phyloP scores from a whole-genome alignment of 2,329 filamentous ascomycete genomes.

The Eutypella sp. region DNA sequence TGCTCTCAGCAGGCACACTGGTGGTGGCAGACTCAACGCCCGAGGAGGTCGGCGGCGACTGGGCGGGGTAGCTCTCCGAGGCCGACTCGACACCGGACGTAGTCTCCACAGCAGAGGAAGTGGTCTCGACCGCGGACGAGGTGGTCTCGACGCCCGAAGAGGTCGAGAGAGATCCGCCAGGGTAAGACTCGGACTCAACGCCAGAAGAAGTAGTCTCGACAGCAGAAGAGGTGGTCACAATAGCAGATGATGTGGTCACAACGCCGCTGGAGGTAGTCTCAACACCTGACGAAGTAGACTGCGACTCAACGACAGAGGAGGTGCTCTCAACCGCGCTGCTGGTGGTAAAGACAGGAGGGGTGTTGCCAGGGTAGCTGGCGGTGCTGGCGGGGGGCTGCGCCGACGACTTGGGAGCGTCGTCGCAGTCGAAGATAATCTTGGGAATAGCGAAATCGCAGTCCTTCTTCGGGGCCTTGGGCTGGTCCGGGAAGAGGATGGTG shows the following conservation, averaged over 20 bases:
- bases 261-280: constrained; percentile 9
- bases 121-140: constrained; percentile 4
- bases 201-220: constrained; percentile 5
- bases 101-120: constrained; percentile 5
- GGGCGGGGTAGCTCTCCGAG: too few species aligned
- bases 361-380: constrained; percentile 15
- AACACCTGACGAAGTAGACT: too few species aligned
- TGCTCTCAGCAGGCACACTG: constrained; percentile 5
- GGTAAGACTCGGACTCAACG: too few species aligned
- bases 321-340: constrained; percentile 13
- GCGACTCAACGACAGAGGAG: constrained; percentile 14
- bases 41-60: constrained; percentile 13
- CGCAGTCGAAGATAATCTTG: constrained; percentile 72
- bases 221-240: constrained; percentile 6
- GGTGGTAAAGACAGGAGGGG: constrained; percentile 16
- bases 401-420: constrained; percentile 29
- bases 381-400: constrained; percentile 18
- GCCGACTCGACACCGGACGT: constrained; percentile 6
- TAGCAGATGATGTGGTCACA: constrained; percentile 12
- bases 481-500: constrained; percentile 61
- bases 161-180: too few species aligned
- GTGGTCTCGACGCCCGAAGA: constrained; percentile 8
- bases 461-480: constrained; percentile 49
- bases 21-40: constrained; percentile 17
- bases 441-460: constrained; percentile 70